Conservation (phyloP, 306 rosid species). For the Trifolium repens region DNA sequence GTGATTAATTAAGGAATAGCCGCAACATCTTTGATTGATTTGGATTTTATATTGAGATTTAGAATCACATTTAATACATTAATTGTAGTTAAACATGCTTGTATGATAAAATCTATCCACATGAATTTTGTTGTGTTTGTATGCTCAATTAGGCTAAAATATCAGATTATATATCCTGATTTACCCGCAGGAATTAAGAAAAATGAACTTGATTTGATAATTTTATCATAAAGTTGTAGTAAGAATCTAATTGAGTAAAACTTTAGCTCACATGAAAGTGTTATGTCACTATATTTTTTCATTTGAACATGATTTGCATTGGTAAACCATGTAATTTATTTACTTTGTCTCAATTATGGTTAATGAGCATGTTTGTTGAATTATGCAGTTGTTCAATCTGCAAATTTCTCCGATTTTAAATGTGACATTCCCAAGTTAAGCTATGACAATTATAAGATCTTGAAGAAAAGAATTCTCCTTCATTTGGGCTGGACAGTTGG, state of each 20-base stretch:
- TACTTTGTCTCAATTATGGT: background rate
- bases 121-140: background rate
- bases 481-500: too few relatives aligned
- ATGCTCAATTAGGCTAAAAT: background rate
- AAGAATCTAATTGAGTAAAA: background rate
- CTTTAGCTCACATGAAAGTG: background rate
- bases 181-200: background rate
- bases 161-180: background rate
- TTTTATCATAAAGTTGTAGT: background rate
- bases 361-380: background rate
- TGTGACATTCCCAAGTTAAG: too few relatives aligned
- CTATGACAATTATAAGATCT: too few relatives aligned
- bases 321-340: background rate
- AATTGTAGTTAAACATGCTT: too few relatives aligned
- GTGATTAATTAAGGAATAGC: too few relatives aligned
- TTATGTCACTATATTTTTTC: background rate
- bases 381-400: too few relatives aligned
- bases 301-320: background rate
- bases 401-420: too few relatives aligned
- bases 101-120: too few relatives aligned
- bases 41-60: too few relatives aligned
- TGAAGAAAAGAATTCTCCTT: too few relatives aligned
- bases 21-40: too few relatives aligned
- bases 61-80: background rate
- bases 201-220: background rate